A percentile compares a stretch with the other conserved stretches of the same genome.
Evolutionary conservation across 2,329 filamentous ascomycete species (phyloP).

Genomic region (Fusarium dlaminii): DNA sequence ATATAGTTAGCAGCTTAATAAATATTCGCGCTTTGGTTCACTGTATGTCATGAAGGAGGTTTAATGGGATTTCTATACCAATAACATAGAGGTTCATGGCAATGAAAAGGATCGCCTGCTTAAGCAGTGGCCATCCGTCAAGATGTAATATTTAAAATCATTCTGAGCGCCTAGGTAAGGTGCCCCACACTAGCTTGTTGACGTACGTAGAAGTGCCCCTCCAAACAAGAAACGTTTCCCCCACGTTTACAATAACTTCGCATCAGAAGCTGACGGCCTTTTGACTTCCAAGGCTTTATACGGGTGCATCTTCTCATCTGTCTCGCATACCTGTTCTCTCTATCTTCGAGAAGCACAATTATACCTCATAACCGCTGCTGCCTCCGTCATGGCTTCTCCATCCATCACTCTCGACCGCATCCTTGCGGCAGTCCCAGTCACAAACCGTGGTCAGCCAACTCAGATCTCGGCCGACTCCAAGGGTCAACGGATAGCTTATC

Average conservation of each 20-base stretch:
- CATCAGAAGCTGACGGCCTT: constrained; percentile 20
- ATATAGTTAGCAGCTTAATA: not conserved
- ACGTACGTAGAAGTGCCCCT: constrained; percentile 14
- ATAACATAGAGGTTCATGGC: not conserved
- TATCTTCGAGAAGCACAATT: not conserved
- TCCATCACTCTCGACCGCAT: constrained; percentile 72
- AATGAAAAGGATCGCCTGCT: not conserved
- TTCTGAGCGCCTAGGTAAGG: not conserved
- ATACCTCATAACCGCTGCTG: not conserved
- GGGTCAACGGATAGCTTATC: constrained; percentile 91
- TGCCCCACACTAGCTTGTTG: constrained; percentile 28
- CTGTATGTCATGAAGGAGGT: not conserved
- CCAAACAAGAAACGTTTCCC: constrained; percentile 13
- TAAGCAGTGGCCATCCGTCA: not conserved
- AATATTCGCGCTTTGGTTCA: not conserved
- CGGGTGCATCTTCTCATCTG: constrained; percentile 4
- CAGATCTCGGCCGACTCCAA: constrained; percentile 88
- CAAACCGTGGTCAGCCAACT: constrained; percentile 85
- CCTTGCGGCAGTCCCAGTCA: constrained; percentile 85
- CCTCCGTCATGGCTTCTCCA: constrained; percentile 46
- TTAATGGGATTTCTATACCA: not conserved
- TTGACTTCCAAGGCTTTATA: constrained; percentile 4
- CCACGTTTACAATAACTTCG: constrained; percentile 28
- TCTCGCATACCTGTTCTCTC: not conserved
- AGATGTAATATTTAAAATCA: not conserved